These are phyloP conservation scores for Grammothele lineata DNA, from an alignment of 768 basidiomycete genomes.

Conservation along the genomic window DNA sequence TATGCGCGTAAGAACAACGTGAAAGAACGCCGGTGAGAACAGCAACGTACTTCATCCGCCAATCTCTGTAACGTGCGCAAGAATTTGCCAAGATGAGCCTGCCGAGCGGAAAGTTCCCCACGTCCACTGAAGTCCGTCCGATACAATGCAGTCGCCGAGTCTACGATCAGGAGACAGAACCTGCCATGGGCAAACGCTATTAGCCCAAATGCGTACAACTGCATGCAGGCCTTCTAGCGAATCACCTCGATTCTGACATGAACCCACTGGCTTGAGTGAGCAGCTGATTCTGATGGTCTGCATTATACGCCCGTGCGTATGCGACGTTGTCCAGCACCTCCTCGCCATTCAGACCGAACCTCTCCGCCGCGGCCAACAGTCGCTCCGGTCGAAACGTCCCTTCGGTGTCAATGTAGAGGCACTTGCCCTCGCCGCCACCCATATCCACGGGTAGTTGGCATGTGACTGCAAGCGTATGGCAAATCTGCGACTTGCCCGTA, in stretches of 20 bases:
- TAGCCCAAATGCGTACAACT: too few relatives aligned
- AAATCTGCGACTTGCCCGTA: conserved; percentile 97
- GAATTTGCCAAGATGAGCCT: conserved; percentile 95
- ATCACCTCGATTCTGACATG: conserved; percentile 96
- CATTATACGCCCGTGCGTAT: conserved; percentile 97
- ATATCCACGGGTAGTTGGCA: conserved; percentile 96
- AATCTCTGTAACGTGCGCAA: conserved; percentile 87
- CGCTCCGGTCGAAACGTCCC: conserved; percentile 98
- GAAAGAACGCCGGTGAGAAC: conserved; percentile 1
- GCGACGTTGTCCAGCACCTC: conserved; percentile 98
- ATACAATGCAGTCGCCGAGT: conserved; percentile 94
- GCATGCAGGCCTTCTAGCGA: not conserved
- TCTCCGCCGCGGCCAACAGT: conserved; percentile 89
- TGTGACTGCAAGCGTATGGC: conserved; percentile 96
- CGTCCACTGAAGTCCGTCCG: conserved; percentile 94
- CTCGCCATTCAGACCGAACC: conserved; percentile 95
- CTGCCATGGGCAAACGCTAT: conserved; percentile 40
- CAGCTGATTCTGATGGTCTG: conserved; percentile 91
- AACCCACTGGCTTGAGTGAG: conserved; percentile 93
- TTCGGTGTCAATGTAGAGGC: conserved; percentile 98
- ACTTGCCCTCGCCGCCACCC: conserved; percentile 99
- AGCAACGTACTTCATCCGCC: conserved; percentile 81
- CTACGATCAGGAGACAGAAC: conserved; percentile 94
- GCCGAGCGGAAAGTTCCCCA: conserved; percentile 91
- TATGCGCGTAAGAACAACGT: conserved; percentile 10